These are phyloP conservation scores for Trichopus zeylanicus DNA, from an alignment of 116 monocot species.

Conservation along the genomic window DNA sequence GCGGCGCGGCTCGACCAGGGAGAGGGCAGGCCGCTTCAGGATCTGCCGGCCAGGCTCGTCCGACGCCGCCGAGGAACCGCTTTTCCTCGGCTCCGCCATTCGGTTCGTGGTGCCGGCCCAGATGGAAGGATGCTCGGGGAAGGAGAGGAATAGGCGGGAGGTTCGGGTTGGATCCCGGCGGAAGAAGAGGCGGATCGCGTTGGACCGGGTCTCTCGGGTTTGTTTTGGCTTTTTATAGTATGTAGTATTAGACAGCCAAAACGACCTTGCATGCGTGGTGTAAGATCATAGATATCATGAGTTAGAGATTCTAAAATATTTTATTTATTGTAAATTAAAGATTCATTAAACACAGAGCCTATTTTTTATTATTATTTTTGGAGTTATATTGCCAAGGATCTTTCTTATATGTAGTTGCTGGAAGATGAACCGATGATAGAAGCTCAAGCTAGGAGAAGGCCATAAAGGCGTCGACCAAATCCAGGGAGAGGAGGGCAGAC, in stretches of 20 bases:
- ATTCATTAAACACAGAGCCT: no score
- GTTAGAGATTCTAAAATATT: no score
- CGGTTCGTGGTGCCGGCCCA: neutral
- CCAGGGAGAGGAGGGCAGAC: conserved; percentile 1
- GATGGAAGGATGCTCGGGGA: neutral
- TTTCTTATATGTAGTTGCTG: neutral
- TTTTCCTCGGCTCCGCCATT: neutral
- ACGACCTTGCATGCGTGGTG: no score
- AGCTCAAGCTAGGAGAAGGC: neutral
- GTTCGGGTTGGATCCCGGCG: neutral
- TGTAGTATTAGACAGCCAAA: no score
- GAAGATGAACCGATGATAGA: neutral
- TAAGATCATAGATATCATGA: no score
- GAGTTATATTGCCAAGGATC: no score
- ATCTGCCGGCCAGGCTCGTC: conserved; percentile 7
- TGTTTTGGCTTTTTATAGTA: no score
- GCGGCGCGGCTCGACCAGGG: conserved; percentile 4
- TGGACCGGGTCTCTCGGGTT: no score
- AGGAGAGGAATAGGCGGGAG: neutral
- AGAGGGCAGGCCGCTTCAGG: neutral
- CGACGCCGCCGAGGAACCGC: neutral
- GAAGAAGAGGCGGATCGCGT: no score
- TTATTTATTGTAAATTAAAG: no score
- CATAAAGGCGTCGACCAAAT: neutral
- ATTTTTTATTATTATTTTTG: no score